Base-by-base conservation (phyloP, 768 basidiomycete species). In the Phylloporus arenicola region DNA sequence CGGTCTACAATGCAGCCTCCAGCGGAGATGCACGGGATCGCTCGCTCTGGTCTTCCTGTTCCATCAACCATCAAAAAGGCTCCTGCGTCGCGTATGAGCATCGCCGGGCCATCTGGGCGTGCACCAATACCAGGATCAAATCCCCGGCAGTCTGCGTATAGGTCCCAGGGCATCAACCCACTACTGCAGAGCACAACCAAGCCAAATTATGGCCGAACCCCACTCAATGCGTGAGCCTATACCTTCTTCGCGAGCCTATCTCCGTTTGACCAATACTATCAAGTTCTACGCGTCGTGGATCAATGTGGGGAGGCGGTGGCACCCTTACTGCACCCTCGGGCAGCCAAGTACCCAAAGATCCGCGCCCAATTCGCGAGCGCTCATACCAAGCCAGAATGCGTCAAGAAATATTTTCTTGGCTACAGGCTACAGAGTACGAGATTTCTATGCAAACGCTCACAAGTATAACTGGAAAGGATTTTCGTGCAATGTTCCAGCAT, bases 391-490 rank as follows among this genome's bases (percentile, higher is more conserved):
- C 71, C 17, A 81, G 82, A 64, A 84, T 88, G 82, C 76, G 84
- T 40, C 80, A 88, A 62, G 83, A 89, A n/a, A 83, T 95, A 56
- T 70, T 77, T 43, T 72, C 71, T 24, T 95, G 84, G 72, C 74
- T 95, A 17, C 78, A 81, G 57, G 67, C 68, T 25, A 75, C 75
- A n/a, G 81, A 80, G 6, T 85, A 81, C 52, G 83, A 86, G 13
- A 81, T 92, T 24, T 73, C 79, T 3, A 77, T 82, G 64, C 77
- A 83, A 48, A 82, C 82, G 2, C 72, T 96, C 4, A 72, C 77
- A 41, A 87, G 83, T 42, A 91, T 94, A 41, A 88, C 90, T 4
- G 83, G 82, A 16, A 89, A 90, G 57, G 92, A 94, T 55, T 97
- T 90, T 61, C 82, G 89, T 25, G 72, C 78, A 1, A 87, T 97